Evolutionary conservation across 108 stramenopile genomes (phyloP), one percentile per base, ranked within the genome.

Genomic region (Nannochloropsis oceanica): DNA sequence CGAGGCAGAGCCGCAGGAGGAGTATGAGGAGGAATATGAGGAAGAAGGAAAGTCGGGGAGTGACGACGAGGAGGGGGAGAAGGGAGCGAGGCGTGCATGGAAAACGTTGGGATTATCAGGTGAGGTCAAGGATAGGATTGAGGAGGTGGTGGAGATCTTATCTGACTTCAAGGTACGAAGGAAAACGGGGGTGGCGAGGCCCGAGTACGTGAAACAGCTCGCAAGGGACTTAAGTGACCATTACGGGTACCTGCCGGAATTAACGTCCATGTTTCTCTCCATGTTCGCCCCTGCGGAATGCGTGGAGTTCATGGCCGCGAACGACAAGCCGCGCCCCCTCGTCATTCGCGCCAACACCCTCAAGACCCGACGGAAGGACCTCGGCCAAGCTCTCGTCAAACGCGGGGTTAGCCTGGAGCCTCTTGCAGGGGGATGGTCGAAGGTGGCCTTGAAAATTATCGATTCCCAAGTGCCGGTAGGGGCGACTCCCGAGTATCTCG

Each of bases 401-500:
- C 93, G 99, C 44, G 99, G 99, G 34, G 97, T 98, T 11, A 91
- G 93, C 42, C 91, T 99, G 26, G 99, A 99, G 93, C 98, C 98
- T 11, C 86, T 99, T 26, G 97, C 97, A 14, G 46, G 46, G 46
- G 83, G 88, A 43, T 99, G 99, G 99, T 96, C 95, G 81, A 98
- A 99, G 92, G 99, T 99, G 24, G 98, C 96, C 11, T 89, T 99
- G 46, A 98, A 98, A 84, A 96, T 99, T 84, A 94, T 94, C 43
- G 98, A 98, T 85, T 95, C 95, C 44, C 86, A 86, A 82, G 73
- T 99, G 22, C 99, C 99, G 13, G 93, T 99, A 81, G 99, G 99
- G 22, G 99, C 99, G 11, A 99, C 99, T 20, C 99, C 99, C 18
- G 99, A 99, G 89, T 99, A 99, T 91, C 92, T 99, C 79, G 93